phyloP scores from a whole-genome alignment of 164 flowering plant genomes.

The Vitis rotundifolia region DNA sequence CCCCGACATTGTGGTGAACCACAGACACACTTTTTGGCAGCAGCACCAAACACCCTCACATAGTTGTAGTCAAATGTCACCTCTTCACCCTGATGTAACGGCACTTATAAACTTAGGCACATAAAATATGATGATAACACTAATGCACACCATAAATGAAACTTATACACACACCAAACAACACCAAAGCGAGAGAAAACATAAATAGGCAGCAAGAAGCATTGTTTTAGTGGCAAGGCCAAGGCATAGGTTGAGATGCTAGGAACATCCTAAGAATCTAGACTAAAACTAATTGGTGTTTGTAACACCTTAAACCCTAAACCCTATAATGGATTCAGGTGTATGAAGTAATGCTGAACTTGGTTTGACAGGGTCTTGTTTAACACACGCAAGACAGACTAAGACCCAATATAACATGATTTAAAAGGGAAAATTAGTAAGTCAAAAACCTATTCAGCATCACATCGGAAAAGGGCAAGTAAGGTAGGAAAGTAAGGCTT shows the following conservation, averaged over 20 bases:
- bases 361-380: not conserved
- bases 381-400: not conserved
- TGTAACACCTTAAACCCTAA: too few species aligned
- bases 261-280: too few species aligned
- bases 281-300: too few species aligned
- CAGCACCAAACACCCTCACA: conserved; percentile 97
- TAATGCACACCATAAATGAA: not conserved
- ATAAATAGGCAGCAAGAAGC: not conserved
- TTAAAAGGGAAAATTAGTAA: too few species aligned
- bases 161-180: too few species aligned
- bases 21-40: conserved; percentile 94
- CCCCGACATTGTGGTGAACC: conserved; percentile 86
- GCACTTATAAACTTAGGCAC: conserved; percentile 3
- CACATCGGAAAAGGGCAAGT: too few species aligned
- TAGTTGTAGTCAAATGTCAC: conserved; percentile 96
- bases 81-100: conserved; percentile 79
- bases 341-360: not conserved
- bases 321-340: not conserved
- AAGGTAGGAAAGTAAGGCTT: too few species aligned
- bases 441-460: too few species aligned
- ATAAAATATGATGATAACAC: not conserved
- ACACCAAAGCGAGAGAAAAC: not conserved
- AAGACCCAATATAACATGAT: too few species aligned
- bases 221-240: not conserved
- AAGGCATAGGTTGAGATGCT: too few species aligned